Base-by-base conservation (phyloP, 1,284 basidiomycete species). In the Marasmius fiardii region DNA sequence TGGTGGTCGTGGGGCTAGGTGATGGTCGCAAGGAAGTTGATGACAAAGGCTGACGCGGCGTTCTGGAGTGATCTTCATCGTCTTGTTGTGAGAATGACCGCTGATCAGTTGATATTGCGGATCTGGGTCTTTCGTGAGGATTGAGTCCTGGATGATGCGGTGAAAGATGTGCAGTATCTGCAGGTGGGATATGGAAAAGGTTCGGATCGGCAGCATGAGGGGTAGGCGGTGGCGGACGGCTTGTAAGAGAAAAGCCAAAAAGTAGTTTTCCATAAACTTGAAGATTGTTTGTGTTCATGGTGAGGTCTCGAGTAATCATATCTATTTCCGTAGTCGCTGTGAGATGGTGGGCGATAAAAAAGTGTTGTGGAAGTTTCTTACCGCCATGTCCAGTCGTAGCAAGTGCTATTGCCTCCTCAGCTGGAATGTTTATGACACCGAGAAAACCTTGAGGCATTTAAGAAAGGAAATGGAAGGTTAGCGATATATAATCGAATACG, bases 401-500 rank as follows among this genome's bases (percentile, higher is more conserved):
- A 56, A 93, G 77, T 63, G 92, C 84, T 52, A 95, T 77, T 18
- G 91, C 90, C 67, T 93, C 89, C 52, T 86, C 74, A 51, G 93
- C 90, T 58, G 90, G 83, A 61, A 96, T 80, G 68, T 95, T 96
- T 72, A 95, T 88, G 24, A 96, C 90, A 56, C 94, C 94, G 44
- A 97, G 80, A 64, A 86, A 81, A 18, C 78, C 77, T 58, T 77
- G 47, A 31, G 28, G 10, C n/a, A 10, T 31, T 31, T 31, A 4
- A 43, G 16, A 55, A 35, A 45, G 45, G 43, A 54, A 26, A 23
- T 56, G 41, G 31, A 52, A 43, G 18, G 28, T 50, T 26, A 37
- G 48, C 21, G n/a, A n/a, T n/a, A n/a, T n/a, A n/a, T n/a, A n/a
- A n/a, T 21, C 14, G 7, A 33, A 14, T 3, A 45, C 23, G 23